phyloP scores from a whole-genome alignment of 306 rosid genomes.

The Prosopis cineraria region DNA sequence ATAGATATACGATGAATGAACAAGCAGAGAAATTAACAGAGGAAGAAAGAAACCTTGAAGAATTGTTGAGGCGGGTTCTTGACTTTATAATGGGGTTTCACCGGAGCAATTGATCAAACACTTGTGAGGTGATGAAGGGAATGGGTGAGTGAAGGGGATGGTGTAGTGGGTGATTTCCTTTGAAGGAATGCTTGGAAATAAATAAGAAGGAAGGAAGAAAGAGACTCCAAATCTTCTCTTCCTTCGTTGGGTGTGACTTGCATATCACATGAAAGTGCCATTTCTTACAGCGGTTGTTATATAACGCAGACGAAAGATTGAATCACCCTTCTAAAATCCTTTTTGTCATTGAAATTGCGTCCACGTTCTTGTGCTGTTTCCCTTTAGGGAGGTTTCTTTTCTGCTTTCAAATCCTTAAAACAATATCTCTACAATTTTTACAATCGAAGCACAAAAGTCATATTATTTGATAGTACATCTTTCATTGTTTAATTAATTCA shows the following conservation, averaged over 20 bases:
- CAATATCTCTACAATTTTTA: neutral
- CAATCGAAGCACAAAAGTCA: too few species aligned
- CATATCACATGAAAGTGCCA: conserved; percentile 46
- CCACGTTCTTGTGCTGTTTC: conserved; percentile 36
- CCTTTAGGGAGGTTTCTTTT: neutral
- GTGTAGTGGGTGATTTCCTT: conserved; percentile 45
- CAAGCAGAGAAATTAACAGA: neutral
- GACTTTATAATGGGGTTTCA: conserved; percentile 31
- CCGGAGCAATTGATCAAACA: conserved; percentile 26
- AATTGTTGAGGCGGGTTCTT: conserved; percentile 14
- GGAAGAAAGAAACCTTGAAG: conserved; percentile 32
- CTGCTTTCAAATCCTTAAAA: neutral
- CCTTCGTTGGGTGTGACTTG: conserved; percentile 52
- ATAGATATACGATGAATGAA: conserved; percentile 14
- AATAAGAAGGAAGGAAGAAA: conserved; percentile 7
- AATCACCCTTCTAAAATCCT: conserved; percentile 11
- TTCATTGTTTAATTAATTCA: neutral
- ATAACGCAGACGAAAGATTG: neutral
- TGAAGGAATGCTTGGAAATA: conserved; percentile 53
- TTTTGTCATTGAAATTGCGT: conserved; percentile 30
- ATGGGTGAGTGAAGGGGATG: conserved; percentile 8
- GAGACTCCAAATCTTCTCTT: conserved; percentile 6
- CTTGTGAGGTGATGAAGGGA: conserved; percentile 24
- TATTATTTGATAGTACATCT: neutral
- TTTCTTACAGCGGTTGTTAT: conserved; percentile 39